Evolutionary conservation across 1,284 basidiomycete species (phyloP), one percentile per base, ranked within the genome.

Genomic region (Tylopilus orsonianus): DNA sequence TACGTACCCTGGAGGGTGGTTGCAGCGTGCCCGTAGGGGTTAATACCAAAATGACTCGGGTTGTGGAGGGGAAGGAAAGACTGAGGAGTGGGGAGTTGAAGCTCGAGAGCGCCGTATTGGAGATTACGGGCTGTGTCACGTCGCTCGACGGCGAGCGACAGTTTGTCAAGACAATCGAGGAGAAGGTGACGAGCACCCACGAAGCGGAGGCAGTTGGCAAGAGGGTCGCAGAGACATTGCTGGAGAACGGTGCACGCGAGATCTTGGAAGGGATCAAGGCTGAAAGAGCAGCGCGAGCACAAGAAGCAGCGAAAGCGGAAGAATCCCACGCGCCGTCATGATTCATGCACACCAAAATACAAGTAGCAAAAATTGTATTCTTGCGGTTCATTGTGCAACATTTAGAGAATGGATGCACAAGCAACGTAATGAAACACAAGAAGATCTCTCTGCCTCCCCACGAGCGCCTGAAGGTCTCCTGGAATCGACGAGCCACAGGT

Each of bases 11-110:
- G 44, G 96, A 99, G 68, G 97, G 97, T 10, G 97, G 95, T 23
- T 99, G 97, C 69, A 95, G 90, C 51, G 93, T 99, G 1, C 97
- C 96, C 0, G 94, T 98, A n/a, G 95, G 96, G 14, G 87, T 93
- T 26, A 75, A 80, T 49, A 87, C 83, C 39, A 67, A 65, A 44
- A 60, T 85, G 53, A 60, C 51, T 1, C 44, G 54, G 0, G 50
- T 62, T 2, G 46, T 58, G 8, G 59, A 58, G 27, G 60, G 57
- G 2, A 19, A 44, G 0, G 57, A 62, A 65, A 62, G 49, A 64
- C 55, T 54, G 65, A 67, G 34, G 57, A 64, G 47, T 54, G 61
- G 41, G 58, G 62, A 50, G 50, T 5, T 52, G 24, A 64, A 48
- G 61, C 53, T 55, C 56, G 67, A 49, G 60, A 63, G 49, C 56